Conservation (phyloP, 1,284 basidiomycete species). For the Ceratobasidium theobromae region DNA sequence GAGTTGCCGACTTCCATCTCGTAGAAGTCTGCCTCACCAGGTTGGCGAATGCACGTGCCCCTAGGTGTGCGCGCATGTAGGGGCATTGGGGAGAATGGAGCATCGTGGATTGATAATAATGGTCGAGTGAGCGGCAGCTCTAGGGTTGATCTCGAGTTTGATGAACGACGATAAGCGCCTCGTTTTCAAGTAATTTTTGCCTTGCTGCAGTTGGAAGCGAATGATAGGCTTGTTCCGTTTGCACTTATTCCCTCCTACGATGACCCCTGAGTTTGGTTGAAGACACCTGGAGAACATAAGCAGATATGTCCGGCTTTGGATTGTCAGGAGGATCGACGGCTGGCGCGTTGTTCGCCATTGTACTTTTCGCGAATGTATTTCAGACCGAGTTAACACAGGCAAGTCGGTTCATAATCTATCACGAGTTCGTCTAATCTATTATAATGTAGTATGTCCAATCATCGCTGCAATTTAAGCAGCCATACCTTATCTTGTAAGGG, state of each 20-base stretch:
- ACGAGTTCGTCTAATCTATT: constrained; percentile 56
- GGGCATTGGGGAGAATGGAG: constrained; percentile 41
- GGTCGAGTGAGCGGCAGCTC: constrained; percentile 61
- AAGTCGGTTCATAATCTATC: constrained; percentile 46
- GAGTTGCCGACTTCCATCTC: constrained; percentile 96
- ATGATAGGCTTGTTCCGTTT: no score
- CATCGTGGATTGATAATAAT: constrained; percentile 54
- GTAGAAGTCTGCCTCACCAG: constrained; percentile 43
- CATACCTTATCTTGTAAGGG: constrained; percentile 74
- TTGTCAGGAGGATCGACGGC: constrained; percentile 11
- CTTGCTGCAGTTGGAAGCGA: no score
- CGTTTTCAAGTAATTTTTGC: no score
- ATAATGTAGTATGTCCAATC: constrained; percentile 72
- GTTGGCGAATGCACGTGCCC: constrained; percentile 38
- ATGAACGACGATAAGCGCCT: no score
- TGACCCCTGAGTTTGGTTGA: no score
- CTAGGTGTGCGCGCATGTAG: constrained; percentile 41
- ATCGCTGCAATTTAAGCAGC: constrained; percentile 65
- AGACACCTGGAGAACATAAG: no score
- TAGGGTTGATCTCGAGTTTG: constrained; percentile 40
- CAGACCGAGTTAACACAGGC: constrained; percentile 39
- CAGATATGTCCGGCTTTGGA: not conserved
- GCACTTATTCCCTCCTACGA: no score
- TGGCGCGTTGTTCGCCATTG: constrained; percentile 32
- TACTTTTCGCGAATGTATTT: constrained; percentile 39